Evolutionary conservation across 129 eudicot genomes (phyloP).

Genomic region (Helianthus annuus): DNA sequence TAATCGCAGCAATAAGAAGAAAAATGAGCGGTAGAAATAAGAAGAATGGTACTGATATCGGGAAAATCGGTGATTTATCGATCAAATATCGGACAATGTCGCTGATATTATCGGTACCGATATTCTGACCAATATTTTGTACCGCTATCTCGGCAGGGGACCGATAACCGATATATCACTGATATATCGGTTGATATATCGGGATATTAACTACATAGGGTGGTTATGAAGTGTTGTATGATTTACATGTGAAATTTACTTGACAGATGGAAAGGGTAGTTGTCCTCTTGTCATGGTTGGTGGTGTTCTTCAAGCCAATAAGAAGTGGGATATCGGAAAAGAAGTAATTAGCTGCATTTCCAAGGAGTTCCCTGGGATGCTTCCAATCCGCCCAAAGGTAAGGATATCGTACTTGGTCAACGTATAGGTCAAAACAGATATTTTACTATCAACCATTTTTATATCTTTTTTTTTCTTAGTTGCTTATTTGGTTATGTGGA

Average conservation of each 20-base stretch:
- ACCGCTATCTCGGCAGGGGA: too few relatives aligned
- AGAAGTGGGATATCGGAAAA: constrained; percentile 86
- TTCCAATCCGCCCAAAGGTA: constrained; percentile 84
- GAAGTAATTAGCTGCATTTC: constrained; percentile 69
- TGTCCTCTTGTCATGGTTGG: constrained; percentile 97
- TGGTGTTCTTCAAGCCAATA: constrained; percentile 88
- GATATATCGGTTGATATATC: too few relatives aligned
- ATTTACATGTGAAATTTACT: background rate
- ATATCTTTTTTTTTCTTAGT: background rate
- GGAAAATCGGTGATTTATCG: too few relatives aligned
- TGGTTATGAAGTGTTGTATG: background rate
- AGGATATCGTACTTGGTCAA: constrained; percentile 13
- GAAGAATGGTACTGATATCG: too few relatives aligned
- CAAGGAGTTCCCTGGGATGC: constrained; percentile 73
- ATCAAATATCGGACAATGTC: too few relatives aligned
- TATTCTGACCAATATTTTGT: too few relatives aligned
- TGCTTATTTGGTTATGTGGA: constrained; percentile 8
- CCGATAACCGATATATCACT: too few relatives aligned
- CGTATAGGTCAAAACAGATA: background rate
- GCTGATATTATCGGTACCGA: too few relatives aligned
- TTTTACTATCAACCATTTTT: background rate
- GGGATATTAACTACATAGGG: too few relatives aligned
- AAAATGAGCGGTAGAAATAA: too few relatives aligned
- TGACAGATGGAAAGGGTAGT: constrained; percentile 67
- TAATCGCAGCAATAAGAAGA: too few relatives aligned